Evolutionary conservation across 108 stramenopile genomes (phyloP).

Genomic region (Fistulifera solaris): DNA sequence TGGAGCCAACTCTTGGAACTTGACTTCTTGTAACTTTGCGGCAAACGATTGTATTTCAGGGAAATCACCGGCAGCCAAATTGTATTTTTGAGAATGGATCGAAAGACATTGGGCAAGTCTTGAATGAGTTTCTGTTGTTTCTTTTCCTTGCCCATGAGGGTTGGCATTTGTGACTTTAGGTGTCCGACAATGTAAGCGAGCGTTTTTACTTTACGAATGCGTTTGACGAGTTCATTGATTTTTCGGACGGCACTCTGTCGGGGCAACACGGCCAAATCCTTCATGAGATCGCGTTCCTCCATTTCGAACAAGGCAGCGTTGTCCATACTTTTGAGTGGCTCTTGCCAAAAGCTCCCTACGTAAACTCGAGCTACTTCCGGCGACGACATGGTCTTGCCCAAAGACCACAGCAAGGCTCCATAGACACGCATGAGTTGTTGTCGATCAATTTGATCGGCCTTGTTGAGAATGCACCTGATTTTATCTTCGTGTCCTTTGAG

Average conservation of each 20-base stretch:
- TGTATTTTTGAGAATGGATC: conserved; percentile 86
- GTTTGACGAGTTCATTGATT: conserved; percentile 98
- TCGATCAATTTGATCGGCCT: conserved; percentile 95
- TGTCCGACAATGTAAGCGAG: conserved; percentile 82
- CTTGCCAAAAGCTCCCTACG: conserved; percentile 90
- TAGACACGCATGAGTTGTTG: conserved; percentile 99
- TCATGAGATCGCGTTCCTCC: conserved; percentile 93
- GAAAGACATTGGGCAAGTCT: conserved; percentile 90
- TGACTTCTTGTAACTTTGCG: conserved; percentile 75
- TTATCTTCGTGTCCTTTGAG: conserved; percentile 98
- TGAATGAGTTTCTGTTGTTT: conserved; percentile 92
- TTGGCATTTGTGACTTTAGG: conserved; percentile 94
- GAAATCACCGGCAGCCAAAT: conserved; percentile 88
- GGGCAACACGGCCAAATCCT: conserved; percentile 87
- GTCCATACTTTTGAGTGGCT: conserved; percentile 71
- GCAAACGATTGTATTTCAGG: conserved; percentile 49
- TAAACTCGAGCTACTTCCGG: conserved; percentile 98
- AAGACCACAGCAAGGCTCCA: conserved; percentile 95
- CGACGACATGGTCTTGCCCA: conserved; percentile 91
- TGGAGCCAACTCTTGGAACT: conserved; percentile 81
- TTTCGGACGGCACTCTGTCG: conserved; percentile 94
- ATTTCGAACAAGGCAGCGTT: conserved; percentile 80
- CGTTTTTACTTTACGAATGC: conserved; percentile 92
- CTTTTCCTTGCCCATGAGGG: conserved; percentile 93
- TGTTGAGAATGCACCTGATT: conserved; percentile 98